phyloP scores from a whole-genome alignment of 2,329 filamentous ascomycete genomes.

The Colletotrichum eremochloae region DNA sequence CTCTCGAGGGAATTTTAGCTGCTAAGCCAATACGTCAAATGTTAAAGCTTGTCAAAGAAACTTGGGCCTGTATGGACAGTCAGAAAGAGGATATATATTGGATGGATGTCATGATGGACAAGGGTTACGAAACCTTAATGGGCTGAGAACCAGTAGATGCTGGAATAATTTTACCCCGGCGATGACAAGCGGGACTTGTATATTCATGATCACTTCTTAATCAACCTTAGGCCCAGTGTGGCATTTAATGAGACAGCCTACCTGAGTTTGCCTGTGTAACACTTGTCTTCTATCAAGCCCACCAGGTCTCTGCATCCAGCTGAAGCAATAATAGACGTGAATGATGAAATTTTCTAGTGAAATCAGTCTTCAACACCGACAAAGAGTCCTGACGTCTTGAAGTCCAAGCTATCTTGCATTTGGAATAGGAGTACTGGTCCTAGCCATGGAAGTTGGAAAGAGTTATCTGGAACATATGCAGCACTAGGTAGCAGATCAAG shows the following conservation, averaged over 20 bases:
- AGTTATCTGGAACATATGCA: neutral
- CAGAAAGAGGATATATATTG: slow-evolving; percentile 53
- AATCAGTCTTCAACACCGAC: neutral
- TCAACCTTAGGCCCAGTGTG: neutral
- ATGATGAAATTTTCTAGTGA: neutral
- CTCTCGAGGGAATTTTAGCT: slow-evolving; percentile 54
- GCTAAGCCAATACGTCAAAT: slow-evolving; percentile 56
- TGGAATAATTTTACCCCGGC: too few relatives aligned
- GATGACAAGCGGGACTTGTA: too few relatives aligned
- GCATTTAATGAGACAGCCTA: neutral
- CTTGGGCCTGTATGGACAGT: slow-evolving; percentile 53
- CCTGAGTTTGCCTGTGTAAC: neutral
- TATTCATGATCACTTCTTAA: too few relatives aligned
- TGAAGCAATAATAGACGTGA: neutral
- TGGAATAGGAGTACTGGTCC: neutral
- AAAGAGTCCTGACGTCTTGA: neutral
- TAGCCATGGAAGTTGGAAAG: neutral
- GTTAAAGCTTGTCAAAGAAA: slow-evolving; percentile 57
- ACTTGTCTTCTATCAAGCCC: neutral
- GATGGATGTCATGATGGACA: slow-evolving; percentile 54
- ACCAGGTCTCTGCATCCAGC: neutral
- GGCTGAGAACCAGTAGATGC: neutral
- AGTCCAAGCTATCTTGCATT: neutral
- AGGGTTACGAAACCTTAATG: slow-evolving; percentile 48
- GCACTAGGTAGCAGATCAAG: neutral